phyloP scores from a whole-genome alignment of 306 rosid genomes.

The Castanopsis chinensis region DNA sequence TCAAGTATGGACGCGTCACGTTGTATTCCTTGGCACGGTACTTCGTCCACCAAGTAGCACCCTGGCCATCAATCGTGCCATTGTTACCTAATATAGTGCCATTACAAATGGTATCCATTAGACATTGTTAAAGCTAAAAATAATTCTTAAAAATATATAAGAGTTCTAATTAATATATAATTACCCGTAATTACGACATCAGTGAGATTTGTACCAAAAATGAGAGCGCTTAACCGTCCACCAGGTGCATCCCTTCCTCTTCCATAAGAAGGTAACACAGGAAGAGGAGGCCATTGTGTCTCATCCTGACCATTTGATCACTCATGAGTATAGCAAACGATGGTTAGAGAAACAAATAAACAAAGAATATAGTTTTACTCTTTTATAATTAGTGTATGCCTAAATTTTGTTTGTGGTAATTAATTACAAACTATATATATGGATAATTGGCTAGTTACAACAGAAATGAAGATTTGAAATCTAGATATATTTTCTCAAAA shows the following conservation, averaged over 20 bases:
- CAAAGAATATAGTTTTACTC: not conserved
- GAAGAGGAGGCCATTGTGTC: slow-evolving; percentile 56
- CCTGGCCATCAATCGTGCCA: slow-evolving; percentile 93
- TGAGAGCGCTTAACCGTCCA: slow-evolving; percentile 63
- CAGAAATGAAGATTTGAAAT: too few species aligned
- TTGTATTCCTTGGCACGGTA: slow-evolving; percentile 25
- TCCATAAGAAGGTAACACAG: slow-evolving; percentile 62
- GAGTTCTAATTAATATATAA: not conserved
- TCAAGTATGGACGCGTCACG: slow-evolving; percentile 55
- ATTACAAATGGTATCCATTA: slow-evolving; percentile 1
- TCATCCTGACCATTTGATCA: slow-evolving; percentile 45
- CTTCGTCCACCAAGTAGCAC: slow-evolving; percentile 67
- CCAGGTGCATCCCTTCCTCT: slow-evolving; percentile 58
- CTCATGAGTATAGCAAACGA: not conserved
- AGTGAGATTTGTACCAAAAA: slow-evolving; percentile 73
- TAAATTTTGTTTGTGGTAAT: too few species aligned
- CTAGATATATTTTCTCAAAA: too few species aligned
- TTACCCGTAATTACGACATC: slow-evolving; percentile 78
- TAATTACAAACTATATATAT: too few species aligned
- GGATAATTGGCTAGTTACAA: too few species aligned
- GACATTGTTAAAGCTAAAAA: not conserved
- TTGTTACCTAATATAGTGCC: slow-evolving; percentile 44
- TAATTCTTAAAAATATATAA: not conserved
- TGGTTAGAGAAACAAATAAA: not conserved
- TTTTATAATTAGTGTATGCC: too few species aligned